Base-by-base conservation (phyloP, 345 rosid genomes). In the Hibiscus trionum region DNA sequence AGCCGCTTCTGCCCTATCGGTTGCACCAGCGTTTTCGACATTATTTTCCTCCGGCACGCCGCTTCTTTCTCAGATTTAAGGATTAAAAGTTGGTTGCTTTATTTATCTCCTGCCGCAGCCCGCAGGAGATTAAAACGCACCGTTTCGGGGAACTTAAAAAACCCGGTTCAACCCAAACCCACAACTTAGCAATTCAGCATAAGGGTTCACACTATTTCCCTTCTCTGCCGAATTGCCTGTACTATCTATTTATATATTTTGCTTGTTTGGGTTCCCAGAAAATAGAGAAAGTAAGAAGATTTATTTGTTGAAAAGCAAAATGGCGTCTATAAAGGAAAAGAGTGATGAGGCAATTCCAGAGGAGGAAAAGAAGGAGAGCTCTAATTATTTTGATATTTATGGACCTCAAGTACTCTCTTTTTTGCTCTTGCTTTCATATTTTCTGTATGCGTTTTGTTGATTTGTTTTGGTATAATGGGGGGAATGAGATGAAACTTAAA, bases 1-100 rank as follows among this genome's bases (percentile, higher is more conserved):
- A 95, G 86, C 80, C 99, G 80, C 89, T 94, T 91, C 59, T 94
- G 97, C 39, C 98, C 97, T 56, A 94, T 64, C 35, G 98, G 98
- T 81, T 94, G 98, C 79, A 84, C 85, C 74, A 93, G 77, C 64
- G 83, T 84, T 84, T 77, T 87, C 82, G 98, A 90, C 98, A 94
- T 91, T 42, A 42, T 6, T 37, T 74, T 73, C 73, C 44, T 7
- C 37, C 35, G 24, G 24, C 75, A 29, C 31, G 14, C 44, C 29
- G 19, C 44, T 33, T 61, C 73, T 35, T 16, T 21, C 29, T 61
- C 74, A 21, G 24, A 29, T 29, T 29, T 24, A 50, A 68, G 16
- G 71, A 59, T 68, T 68, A 16, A 50, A 4, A 16, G 15, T 0
- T 6, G 16, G 0, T 7, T 68, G 15, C 35, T 0, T 19, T 39